Percentiles rank a stretch among this genome's conserved stretches.
phyloP scores from a whole-genome alignment of 2,329 filamentous ascomycete species.

The Botrytis byssoidea region DNA sequence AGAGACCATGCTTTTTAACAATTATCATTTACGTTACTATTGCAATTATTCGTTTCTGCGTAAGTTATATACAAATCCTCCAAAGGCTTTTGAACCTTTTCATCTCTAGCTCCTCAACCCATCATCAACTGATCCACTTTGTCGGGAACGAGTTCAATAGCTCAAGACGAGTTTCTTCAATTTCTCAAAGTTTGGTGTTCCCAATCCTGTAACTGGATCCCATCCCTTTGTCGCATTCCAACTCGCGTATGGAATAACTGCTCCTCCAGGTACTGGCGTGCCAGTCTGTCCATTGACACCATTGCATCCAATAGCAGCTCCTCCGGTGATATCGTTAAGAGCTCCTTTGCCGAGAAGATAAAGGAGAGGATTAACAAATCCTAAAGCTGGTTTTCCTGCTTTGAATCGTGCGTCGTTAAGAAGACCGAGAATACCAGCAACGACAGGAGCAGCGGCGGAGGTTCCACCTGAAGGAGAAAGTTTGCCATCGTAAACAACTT shows the following conservation, averaged over 20 bases:
- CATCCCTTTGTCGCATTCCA: constrained; percentile 38
- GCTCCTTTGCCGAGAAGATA: constrained; percentile 39
- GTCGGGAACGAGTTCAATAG: neutral
- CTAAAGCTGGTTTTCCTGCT: constrained; percentile 45
- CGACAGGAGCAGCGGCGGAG: constrained; percentile 54
- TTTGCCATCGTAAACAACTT: constrained; percentile 22
- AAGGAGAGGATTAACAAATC: constrained; percentile 45
- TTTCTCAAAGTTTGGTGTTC: constrained; percentile 36
- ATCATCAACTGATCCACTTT: neutral
- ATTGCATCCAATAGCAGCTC: constrained; percentile 42
- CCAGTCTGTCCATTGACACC: constrained; percentile 26
- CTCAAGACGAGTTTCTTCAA: constrained; percentile 25
- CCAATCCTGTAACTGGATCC: constrained; percentile 42
- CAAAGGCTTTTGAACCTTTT: neutral
- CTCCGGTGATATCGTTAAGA: constrained; percentile 42
- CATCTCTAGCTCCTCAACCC: neutral
- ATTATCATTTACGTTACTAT: neutral
- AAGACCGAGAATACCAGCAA: constrained; percentile 56
- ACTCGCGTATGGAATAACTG: constrained; percentile 28
- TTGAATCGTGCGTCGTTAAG: constrained; percentile 60
- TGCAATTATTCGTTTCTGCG: neutral
- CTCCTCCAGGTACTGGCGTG: constrained; percentile 14
- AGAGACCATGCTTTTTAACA: neutral
- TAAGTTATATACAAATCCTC: neutral
- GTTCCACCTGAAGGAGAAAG: constrained; percentile 46